These are phyloP conservation scores for Exophiala phaeomuriformis DNA, from an alignment of 2,329 filamentous ascomycete genomes.

Conservation along the genomic window DNA sequence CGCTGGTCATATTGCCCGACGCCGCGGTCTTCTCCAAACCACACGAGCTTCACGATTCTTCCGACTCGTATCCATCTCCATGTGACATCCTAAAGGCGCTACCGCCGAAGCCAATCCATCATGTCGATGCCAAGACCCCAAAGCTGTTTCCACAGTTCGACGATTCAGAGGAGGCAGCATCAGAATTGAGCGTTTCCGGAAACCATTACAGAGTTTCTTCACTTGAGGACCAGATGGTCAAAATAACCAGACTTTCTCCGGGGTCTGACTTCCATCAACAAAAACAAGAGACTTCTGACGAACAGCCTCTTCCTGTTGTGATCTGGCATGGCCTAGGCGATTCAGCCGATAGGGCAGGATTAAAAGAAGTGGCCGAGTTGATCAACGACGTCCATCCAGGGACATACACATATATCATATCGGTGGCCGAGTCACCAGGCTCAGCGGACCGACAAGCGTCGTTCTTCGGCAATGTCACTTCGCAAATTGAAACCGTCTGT, in stretches of 20 bases:
- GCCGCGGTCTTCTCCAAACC: slow-evolving; percentile 14
- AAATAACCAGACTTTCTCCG: slow-evolving; percentile 16
- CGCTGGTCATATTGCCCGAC: slow-evolving; percentile 21
- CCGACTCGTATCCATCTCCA: not conserved
- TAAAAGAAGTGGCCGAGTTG: slow-evolving; percentile 63
- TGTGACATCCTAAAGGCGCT: not conserved
- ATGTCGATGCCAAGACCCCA: not conserved
- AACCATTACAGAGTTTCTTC: not conserved
- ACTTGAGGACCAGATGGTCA: slow-evolving; percentile 6
- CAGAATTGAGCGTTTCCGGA: too few relatives aligned
- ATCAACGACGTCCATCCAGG: slow-evolving; percentile 68
- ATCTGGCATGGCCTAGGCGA: slow-evolving; percentile 84
- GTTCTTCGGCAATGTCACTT: slow-evolving; percentile 83
- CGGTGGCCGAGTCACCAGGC: slow-evolving; percentile 55
- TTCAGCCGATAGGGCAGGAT: slow-evolving; percentile 64
- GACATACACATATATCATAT: slow-evolving; percentile 75
- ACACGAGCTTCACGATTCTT: not conserved
- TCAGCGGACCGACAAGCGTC: slow-evolving; percentile 69
- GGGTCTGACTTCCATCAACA: not conserved
- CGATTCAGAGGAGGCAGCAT: not conserved
- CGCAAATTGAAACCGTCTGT: slow-evolving; percentile 71
- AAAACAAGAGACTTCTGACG: slow-evolving; percentile 14
- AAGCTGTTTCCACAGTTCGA: not conserved
- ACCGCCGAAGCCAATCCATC: not conserved
- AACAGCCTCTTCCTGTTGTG: slow-evolving; percentile 67